These are phyloP conservation scores for Globisporangium orthogonon DNA, from an alignment of 352 stramenopile genomes.

Conservation along the genomic window DNA sequence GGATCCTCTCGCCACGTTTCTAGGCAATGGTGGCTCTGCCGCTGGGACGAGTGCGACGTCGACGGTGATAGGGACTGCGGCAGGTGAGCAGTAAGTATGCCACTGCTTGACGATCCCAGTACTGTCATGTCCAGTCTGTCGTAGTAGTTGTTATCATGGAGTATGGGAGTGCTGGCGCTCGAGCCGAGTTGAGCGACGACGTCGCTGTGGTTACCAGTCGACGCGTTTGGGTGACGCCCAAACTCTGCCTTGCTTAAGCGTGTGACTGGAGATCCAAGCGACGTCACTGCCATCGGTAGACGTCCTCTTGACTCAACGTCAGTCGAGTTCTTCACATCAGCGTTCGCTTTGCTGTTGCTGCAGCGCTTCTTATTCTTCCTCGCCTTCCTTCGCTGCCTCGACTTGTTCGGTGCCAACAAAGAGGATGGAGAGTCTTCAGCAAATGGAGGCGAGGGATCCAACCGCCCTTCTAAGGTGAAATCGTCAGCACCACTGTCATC, in stretches of 20 bases:
- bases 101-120: background rate
- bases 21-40: background rate
- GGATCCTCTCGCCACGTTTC: background rate
- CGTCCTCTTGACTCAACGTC: background rate
- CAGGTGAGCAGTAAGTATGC: background rate
- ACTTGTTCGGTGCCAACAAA: background rate
- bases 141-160: background rate
- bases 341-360: background rate
- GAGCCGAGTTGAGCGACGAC: background rate
- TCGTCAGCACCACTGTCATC: background rate
- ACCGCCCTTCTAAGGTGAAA: background rate
- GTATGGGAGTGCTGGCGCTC: background rate
- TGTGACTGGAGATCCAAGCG: constrained; percentile 1
- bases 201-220: background rate
- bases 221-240: background rate
- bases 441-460: constrained; percentile 1
- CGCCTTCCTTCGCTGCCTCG: background rate
- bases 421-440: background rate
- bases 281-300: background rate
- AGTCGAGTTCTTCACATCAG: background rate
- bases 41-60: background rate
- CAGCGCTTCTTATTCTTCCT: background rate
- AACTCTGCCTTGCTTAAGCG: background rate
- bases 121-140: background rate
- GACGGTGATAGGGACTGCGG: background rate